phyloP scores from a whole-genome alignment of 805 yeast genomes.

The Blastobotrys attinorum region DNA sequence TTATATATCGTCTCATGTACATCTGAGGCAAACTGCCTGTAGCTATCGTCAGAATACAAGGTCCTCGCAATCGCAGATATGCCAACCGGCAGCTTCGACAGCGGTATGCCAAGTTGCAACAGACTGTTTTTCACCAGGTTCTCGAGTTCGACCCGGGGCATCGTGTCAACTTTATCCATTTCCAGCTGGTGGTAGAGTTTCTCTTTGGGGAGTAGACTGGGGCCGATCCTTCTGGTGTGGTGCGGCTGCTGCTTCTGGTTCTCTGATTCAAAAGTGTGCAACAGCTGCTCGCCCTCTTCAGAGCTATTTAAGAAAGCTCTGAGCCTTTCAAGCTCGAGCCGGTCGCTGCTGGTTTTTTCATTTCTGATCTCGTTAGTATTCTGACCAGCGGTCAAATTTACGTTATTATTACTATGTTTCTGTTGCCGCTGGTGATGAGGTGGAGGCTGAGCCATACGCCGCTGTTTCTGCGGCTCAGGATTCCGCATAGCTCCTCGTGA shows the following conservation, averaged over 20 bases:
- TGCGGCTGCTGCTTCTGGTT: not conserved
- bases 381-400: too few species aligned
- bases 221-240: not conserved
- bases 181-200: conserved; percentile 10
- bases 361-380: too few species aligned
- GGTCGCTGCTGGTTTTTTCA: too few species aligned
- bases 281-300: not conserved
- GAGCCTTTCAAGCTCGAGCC: not conserved
- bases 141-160: conserved; percentile 6
- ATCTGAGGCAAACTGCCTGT: conserved; percentile 8
- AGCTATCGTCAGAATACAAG: conserved; percentile 8
- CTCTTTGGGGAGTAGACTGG: not conserved
- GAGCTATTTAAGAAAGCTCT: not conserved
- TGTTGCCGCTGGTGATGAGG: too few species aligned
- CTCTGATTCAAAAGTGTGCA: not conserved
- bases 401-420: too few species aligned
- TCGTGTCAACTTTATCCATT: conserved; percentile 11
- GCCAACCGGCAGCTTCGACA: conserved; percentile 5
- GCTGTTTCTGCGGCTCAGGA: too few species aligned
- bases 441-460: too few species aligned
- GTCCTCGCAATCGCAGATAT: conserved; percentile 8
- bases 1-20: conserved; percentile 8
- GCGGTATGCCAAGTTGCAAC: conserved; percentile 10
- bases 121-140: conserved; percentile 15
- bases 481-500: too few species aligned